Base-by-base conservation (phyloP, 192 early-diverging fungal genomes). In the Backusella morwellensis region DNA sequence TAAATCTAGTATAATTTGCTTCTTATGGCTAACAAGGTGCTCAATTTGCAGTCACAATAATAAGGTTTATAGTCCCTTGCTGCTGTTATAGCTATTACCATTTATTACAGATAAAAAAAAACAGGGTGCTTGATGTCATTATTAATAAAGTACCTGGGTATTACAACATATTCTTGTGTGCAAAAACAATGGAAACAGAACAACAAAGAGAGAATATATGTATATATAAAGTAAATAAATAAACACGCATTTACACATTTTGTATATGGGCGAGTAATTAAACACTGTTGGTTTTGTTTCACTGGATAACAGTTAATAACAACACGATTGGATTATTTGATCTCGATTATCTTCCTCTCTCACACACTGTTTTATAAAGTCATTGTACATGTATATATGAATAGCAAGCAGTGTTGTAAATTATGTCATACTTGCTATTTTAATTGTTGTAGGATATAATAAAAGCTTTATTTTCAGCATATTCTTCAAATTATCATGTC, bases 1-100 rank as follows among this genome's bases (percentile, higher is more conserved):
- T 59, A 59, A 59, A 26, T 63, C 56, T 63, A 29, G 56, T 63
- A 63, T 63, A 63, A 29, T 63, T 63, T 63, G 56, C 56, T 63
- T 29, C 9, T 63, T 63, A 63, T 63, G 56, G 56, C 56, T 63
- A 63, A 50, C 47, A 50, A 17, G 12, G 14, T 5, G 15, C 15
- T 17, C 15, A n/a, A 50, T 50, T 50, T 50, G 17, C 47, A 50
- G 47, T 50, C 47, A 50, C 47, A 50, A n/a, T 19, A n/a, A 50
- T 50, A 50, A 50, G 5, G 47, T 50, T 50, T 50, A 44, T 17
- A 44, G 17, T 50, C 47, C 47, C 47, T n/a, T 5, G 15, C 47
- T 12, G 3, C 42, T 0, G 15, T 17, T 17, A 44, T 44, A 14
- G 15, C 15, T 44, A 44, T 14, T 44, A 1, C 15, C 4, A 44